These are phyloP conservation scores for Neoascochyta sp. DNA, from an alignment of 2,329 filamentous ascomycete species.

Conservation along the genomic window DNA sequence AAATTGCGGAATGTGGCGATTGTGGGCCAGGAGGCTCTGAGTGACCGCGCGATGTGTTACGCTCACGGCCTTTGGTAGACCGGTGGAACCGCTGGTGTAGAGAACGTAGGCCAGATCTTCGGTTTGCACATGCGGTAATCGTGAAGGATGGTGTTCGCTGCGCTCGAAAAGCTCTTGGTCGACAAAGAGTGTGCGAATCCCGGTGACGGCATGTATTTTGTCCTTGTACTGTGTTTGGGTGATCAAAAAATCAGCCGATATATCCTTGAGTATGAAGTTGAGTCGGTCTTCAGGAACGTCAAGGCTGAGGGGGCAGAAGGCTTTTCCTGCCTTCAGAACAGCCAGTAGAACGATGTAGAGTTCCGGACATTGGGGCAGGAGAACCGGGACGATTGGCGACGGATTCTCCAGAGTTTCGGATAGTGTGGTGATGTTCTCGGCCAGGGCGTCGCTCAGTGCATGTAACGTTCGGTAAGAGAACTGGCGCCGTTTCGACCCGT, in stretches of 20 bases:
- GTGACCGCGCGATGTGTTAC: slow-evolving; percentile 76
- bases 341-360: slow-evolving; percentile 76
- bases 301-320: slow-evolving; percentile 79
- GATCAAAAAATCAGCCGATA: slow-evolving; percentile 65
- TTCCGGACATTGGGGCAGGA: slow-evolving; percentile 71
- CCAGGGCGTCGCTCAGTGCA: slow-evolving; percentile 53
- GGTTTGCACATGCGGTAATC: slow-evolving; percentile 13
- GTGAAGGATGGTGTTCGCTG: slow-evolving; percentile 14
- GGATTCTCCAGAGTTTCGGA: slow-evolving; percentile 28
- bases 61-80: slow-evolving; percentile 80
- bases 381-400: slow-evolving; percentile 63
- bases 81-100: slow-evolving; percentile 90
- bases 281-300: slow-evolving; percentile 75
- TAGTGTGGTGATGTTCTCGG: slow-evolving; percentile 34
- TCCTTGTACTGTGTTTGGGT: slow-evolving; percentile 53
- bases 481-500: slow-evolving; percentile 44
- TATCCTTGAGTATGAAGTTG: slow-evolving; percentile 75
- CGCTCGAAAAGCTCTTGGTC: slow-evolving; percentile 35
- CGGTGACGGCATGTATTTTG: slow-evolving; percentile 36
- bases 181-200: slow-evolving; percentile 41
- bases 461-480: slow-evolving; percentile 65
- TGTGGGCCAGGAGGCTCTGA: slow-evolving; percentile 78
- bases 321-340: slow-evolving; percentile 74
- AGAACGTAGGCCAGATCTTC: slow-evolving; percentile 73
- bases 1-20: slow-evolving; percentile 72